Conservation (phyloP, 2,329 filamentous ascomycete species). For the Camptophora hylomeconis region DNA sequence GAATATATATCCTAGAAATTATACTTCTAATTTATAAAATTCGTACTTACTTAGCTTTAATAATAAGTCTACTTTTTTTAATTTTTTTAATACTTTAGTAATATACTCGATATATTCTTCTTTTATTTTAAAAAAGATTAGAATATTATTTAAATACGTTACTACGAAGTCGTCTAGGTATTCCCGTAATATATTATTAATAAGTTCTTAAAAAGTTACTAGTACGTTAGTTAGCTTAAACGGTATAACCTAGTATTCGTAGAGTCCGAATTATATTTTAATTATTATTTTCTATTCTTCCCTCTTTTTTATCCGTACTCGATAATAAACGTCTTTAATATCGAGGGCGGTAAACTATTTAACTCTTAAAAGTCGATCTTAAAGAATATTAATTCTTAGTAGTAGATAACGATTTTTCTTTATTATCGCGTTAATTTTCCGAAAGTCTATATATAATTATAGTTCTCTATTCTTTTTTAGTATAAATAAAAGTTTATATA, state of each 20-base stretch:
- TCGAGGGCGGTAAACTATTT: slow-evolving; percentile 1
- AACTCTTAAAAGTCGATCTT: not conserved
- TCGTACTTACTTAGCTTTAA: slow-evolving; percentile 12
- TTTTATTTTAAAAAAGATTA: slow-evolving; percentile 5
- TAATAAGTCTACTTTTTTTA: slow-evolving; percentile 7
- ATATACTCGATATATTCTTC: slow-evolving; percentile 6
- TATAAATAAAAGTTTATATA: slow-evolving; percentile 1
- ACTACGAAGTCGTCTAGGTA: slow-evolving; percentile 6
- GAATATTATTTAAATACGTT: slow-evolving; percentile 11
- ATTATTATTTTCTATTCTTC: slow-evolving; percentile 14
- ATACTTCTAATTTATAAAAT: slow-evolving; percentile 11
- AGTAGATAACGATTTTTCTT: slow-evolving; percentile 1
- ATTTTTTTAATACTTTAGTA: slow-evolving; percentile 6
- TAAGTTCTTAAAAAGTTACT: slow-evolving; percentile 9
- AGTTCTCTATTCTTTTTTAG: slow-evolving; percentile 1
- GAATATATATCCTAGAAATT: slow-evolving; percentile 14
- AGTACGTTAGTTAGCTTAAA: slow-evolving; percentile 8
- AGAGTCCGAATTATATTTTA: slow-evolving; percentile 7
- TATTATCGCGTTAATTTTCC: slow-evolving; percentile 1
- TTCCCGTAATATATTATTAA: slow-evolving; percentile 8
- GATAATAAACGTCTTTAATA: slow-evolving; percentile 5
- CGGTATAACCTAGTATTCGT: slow-evolving; percentile 11
- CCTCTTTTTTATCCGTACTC: slow-evolving; percentile 7
- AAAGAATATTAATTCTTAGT: not conserved
- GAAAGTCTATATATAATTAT: slow-evolving; percentile 1